phyloP scores from a whole-genome alignment of 140 eudicot genomes.

The Anethum foeniculum region DNA sequence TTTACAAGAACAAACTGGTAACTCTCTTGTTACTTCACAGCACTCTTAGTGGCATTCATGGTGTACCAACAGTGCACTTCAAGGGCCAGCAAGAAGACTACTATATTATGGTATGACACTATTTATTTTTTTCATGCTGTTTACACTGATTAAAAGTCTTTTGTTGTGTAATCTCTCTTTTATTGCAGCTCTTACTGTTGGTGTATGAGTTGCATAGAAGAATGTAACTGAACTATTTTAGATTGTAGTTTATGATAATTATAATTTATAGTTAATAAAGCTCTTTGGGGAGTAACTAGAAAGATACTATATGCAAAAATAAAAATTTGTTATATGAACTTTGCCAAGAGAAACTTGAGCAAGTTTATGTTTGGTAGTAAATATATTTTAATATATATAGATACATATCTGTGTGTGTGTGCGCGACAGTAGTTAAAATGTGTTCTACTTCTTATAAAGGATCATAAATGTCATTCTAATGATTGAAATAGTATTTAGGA shows the following conservation, averaged over 20 bases:
- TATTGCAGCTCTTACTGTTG: neutral
- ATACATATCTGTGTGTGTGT: neutral
- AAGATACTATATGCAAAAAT: neutral
- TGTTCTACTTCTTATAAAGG: neutral
- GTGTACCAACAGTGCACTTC: slow-evolving; percentile 70
- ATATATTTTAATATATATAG: neutral
- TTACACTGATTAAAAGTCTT: neutral
- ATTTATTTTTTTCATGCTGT: slow-evolving; percentile 9
- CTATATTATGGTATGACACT: slow-evolving; percentile 60
- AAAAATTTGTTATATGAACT: neutral
- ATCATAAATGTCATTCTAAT: neutral
- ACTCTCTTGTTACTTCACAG: slow-evolving; percentile 23
- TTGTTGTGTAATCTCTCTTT: neutral
- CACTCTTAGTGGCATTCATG: slow-evolving; percentile 73
- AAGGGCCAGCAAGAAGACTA: slow-evolving; percentile 74
- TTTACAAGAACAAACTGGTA: neutral
- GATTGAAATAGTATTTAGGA: neutral
- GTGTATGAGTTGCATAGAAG: neutral
- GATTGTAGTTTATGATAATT: neutral
- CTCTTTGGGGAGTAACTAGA: neutral
- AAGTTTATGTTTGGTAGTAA: neutral
- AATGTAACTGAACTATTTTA: neutral
- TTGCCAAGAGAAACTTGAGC: neutral
- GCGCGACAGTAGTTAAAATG: neutral
- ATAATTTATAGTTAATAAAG: neutral